phyloP scores from a whole-genome alignment of 495 filamentous ascomycete species.

The Chaetomium fimeti region DNA sequence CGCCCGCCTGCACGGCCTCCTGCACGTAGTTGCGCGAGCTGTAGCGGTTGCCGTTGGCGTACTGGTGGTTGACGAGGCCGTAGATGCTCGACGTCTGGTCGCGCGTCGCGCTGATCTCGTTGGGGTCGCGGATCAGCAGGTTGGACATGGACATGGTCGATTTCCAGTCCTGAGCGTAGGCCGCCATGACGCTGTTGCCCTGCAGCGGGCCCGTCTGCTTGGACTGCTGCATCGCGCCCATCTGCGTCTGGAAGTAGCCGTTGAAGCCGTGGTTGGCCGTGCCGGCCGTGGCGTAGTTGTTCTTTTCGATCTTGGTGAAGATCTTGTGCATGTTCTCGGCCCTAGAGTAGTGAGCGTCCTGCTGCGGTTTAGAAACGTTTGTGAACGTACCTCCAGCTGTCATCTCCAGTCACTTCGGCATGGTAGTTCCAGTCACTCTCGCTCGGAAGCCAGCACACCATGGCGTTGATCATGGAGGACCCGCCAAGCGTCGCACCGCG shows the following conservation, averaged over 20 bases:
- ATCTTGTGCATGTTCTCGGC: constrained; percentile 18
- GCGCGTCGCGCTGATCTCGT: constrained; percentile 31
- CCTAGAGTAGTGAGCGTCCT: not conserved
- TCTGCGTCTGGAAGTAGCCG: constrained; percentile 36
- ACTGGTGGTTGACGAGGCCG: constrained; percentile 37
- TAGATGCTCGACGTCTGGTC: constrained; percentile 39
- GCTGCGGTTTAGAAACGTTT: not conserved
- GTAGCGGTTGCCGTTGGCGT: constrained; percentile 39
- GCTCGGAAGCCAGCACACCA: constrained; percentile 13
- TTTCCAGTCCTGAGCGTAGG: constrained; percentile 33
- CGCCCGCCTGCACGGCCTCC: constrained; percentile 25
- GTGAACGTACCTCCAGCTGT: constrained; percentile 6
- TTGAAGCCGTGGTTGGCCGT: constrained; percentile 7
- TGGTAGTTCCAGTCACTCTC: constrained; percentile 15
- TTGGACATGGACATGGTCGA: constrained; percentile 28
- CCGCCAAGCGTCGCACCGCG: constrained; percentile 10
- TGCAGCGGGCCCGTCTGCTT: constrained; percentile 24
- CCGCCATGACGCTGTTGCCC: constrained; percentile 37
- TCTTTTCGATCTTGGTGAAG: constrained; percentile 11
- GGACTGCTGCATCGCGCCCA: constrained; percentile 34
- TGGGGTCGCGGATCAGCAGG: constrained; percentile 39
- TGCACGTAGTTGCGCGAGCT: constrained; percentile 41
- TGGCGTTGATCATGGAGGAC: constrained; percentile 13
- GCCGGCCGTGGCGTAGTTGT: constrained; percentile 1
- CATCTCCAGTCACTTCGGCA: constrained; percentile 10